phyloP scores from a whole-genome alignment of 1,284 basidiomycete species.

The Wallemia mellicola region DNA sequence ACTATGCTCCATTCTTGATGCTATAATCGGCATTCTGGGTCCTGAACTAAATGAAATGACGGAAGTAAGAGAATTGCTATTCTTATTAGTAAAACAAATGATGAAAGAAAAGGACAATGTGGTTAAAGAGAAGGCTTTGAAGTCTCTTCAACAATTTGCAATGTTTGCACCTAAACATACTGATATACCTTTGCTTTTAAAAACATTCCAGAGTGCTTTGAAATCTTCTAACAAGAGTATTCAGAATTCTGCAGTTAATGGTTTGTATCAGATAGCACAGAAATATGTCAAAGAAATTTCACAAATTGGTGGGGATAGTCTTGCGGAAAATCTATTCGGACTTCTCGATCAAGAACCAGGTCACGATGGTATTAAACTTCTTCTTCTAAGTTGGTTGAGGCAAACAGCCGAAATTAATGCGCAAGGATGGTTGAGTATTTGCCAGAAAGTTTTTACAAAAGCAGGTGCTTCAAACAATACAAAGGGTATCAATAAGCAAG shows the following conservation, averaged over 20 bases:
- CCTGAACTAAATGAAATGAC: conserved; percentile 78
- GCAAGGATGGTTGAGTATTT: conserved; percentile 90
- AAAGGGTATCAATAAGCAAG: conserved; percentile 19
- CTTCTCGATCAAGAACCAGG: conserved; percentile 81
- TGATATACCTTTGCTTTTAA: conserved; percentile 43
- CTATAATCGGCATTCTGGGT: conserved; percentile 72
- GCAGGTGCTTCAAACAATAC: no score
- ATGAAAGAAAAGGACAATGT: conserved; percentile 59
- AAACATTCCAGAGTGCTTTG: conserved; percentile 41
- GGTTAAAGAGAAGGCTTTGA: conserved; percentile 72
- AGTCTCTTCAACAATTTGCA: conserved; percentile 80
- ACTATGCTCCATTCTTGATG: conserved; percentile 69
- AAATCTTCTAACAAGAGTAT: conserved; percentile 48
- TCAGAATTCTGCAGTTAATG: conserved; percentile 79
- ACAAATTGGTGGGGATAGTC: conserved; percentile 63
- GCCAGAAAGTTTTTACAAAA: conserved; percentile 79
- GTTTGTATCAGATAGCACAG: conserved; percentile 87
- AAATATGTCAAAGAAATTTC: conserved; percentile 76
- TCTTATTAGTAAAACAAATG: conserved; percentile 63
- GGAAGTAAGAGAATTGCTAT: conserved; percentile 45
- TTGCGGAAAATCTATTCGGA: conserved; percentile 81
- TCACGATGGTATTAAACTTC: conserved; percentile 74
- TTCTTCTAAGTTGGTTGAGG: conserved; percentile 79
- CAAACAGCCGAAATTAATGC: conserved; percentile 81
- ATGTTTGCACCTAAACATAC: conserved; percentile 74